These are phyloP conservation scores for Gracilaria gracilis DNA, from an alignment of 23 red algal species.

Conservation along the genomic window DNA sequence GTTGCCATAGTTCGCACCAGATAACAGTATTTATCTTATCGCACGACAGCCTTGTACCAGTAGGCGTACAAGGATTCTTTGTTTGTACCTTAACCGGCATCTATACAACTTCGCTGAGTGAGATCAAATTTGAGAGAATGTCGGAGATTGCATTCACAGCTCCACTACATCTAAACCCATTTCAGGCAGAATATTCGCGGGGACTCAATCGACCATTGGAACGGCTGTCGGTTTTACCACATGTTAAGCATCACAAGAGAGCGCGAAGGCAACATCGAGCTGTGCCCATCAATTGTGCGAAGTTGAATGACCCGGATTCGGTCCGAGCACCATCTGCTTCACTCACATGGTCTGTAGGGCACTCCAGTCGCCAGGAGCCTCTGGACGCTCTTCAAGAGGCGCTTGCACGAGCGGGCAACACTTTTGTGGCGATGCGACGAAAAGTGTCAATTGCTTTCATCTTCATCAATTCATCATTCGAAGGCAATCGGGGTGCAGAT, in stretches of 20 bases:
- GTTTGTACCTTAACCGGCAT: neutral
- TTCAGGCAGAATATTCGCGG: neutral
- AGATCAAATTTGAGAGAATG: neutral
- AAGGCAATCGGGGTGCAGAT: conserved; percentile 30
- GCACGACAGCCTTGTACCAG: neutral
- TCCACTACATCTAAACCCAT: neutral
- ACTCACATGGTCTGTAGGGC: conserved; percentile 30
- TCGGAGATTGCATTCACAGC: neutral
- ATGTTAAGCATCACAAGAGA: conserved; percentile 1
- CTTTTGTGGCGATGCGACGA: neutral
- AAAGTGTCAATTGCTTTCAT: conserved; percentile 45
- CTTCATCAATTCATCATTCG: conserved; percentile 50
- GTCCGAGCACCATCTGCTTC: neutral
- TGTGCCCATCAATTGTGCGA: neutral
- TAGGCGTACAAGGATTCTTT: neutral
- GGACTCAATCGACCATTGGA: neutral
- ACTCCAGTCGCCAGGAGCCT: conserved; percentile 1
- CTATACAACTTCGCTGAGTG: neutral
- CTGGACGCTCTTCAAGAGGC: conserved; percentile 59
- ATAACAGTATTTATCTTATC: neutral
- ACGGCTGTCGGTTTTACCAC: neutral
- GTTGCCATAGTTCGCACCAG: neutral
- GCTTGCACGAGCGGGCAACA: conserved; percentile 18
- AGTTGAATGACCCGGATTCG: conserved; percentile 1
- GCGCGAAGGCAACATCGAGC: neutral